Conservation (phyloP, 192 early-diverging fungal genomes). For the Haplosporangium gracile region DNA sequence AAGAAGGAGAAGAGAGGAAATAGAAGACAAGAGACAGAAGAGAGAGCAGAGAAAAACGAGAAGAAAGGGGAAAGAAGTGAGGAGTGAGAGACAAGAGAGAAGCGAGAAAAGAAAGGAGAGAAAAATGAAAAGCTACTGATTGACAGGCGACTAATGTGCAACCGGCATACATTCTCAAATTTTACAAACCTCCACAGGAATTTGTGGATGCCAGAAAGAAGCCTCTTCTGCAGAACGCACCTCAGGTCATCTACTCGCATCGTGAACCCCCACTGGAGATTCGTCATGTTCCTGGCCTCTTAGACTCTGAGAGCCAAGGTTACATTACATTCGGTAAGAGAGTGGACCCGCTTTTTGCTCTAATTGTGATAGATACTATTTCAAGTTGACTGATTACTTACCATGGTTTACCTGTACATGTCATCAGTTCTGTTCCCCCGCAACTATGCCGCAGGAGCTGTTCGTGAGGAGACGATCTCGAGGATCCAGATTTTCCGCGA, state of each 20-base stretch:
- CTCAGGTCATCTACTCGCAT: constrained; percentile 92
- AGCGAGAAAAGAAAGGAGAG: no score
- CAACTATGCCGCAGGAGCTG: constrained; percentile 80
- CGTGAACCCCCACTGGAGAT: constrained; percentile 97
- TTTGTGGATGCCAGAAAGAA: constrained; percentile 98
- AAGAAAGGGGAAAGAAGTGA: no score
- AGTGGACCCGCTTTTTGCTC: background rate
- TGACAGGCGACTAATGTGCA: background rate
- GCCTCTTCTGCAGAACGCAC: constrained; percentile 92
- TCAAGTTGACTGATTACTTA: background rate
- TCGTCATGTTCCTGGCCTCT: constrained; percentile 75
- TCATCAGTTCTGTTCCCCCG: constrained; percentile 91
- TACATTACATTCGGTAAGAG: constrained; percentile 94
- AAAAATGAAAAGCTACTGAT: background rate
- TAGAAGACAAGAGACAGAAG: no score
- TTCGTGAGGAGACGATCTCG: constrained; percentile 92
- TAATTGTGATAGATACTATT: background rate
- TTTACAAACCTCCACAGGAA: constrained; percentile 68
- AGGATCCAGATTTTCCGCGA: constrained; percentile 98
- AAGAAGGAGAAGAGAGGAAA: no score
- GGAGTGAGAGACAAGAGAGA: no score
- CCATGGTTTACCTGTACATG: background rate
- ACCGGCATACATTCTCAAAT: background rate
- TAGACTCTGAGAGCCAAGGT: constrained; percentile 88
- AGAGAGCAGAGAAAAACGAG: no score